These are phyloP conservation scores for Seminavis robusta DNA, from an alignment of 108 stramenopile species.

Conservation along the genomic window DNA sequence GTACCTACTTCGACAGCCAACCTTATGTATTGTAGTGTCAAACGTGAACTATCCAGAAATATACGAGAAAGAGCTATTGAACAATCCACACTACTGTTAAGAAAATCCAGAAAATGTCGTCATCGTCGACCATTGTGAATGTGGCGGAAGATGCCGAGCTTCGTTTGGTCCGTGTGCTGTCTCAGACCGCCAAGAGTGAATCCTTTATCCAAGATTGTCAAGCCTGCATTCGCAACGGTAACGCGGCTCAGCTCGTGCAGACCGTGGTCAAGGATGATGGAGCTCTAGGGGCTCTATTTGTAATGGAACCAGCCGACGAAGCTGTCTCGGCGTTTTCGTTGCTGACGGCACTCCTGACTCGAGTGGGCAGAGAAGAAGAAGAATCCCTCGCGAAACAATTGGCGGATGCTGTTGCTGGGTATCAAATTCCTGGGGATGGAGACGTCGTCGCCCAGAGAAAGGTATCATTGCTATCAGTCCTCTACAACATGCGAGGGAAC, in stretches of 20 bases:
- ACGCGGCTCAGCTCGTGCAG: constrained; percentile 56
- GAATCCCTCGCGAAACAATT: no score
- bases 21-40: no score
- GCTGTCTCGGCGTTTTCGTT: constrained; percentile 62
- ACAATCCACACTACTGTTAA: no score
- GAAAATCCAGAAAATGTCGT: neutral
- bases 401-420: constrained; percentile 29
- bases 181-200: constrained; percentile 31
- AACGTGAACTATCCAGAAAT: no score
- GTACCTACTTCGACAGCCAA: no score
- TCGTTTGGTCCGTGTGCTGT: constrained; percentile 63
- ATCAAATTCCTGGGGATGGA: constrained; percentile 9
- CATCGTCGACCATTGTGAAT: constrained; percentile 80
- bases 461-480: constrained; percentile 40
- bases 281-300: constrained; percentile 47
- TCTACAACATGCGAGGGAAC: constrained; percentile 76
- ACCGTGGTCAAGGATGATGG: constrained; percentile 46
- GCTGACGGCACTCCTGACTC: constrained; percentile 64
- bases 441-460: constrained; percentile 26
- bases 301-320: constrained; percentile 40
- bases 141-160: constrained; percentile 79
- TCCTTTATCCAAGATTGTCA: constrained; percentile 43
- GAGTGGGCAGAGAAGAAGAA: constrained; percentile 32
- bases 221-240: constrained; percentile 42
- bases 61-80: no score